phyloP scores from a whole-genome alignment of 176 grass and related monocot genomes.

The Bromus sterilis region DNA sequence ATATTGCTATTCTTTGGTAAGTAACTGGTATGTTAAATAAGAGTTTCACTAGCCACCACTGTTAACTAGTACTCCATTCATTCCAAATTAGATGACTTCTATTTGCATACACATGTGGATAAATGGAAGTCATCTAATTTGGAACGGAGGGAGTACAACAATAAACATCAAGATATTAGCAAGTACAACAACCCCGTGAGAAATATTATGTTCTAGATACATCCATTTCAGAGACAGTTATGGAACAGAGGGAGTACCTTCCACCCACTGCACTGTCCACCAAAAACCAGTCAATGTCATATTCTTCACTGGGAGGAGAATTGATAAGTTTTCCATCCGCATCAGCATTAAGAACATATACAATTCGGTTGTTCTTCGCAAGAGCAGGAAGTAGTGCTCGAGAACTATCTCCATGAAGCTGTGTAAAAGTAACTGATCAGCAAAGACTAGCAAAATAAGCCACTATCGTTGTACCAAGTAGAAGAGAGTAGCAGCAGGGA shows the following conservation, averaged over 20 bases:
- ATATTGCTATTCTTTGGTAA: not conserved
- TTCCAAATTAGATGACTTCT: no score
- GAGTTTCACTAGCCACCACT: no score
- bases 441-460: not conserved
- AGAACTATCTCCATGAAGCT: conserved; percentile 79
- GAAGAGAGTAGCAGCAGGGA: not conserved
- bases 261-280: conserved; percentile 79
- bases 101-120: no score
- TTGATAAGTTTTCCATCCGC: conserved; percentile 59
- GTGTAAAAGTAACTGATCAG: conserved; percentile 1
- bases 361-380: conserved; percentile 38
- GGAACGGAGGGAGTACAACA: no score
- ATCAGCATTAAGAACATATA: conserved; percentile 79
- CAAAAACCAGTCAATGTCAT: conserved; percentile 61
- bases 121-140: no score
- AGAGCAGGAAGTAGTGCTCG: conserved; percentile 51
- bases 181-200: not conserved
- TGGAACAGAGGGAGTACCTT: no score
- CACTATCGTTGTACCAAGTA: not conserved
- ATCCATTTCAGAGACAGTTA: no score
- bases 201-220: not conserved
- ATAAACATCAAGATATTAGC: not conserved
- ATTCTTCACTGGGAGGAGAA: conserved; percentile 45
- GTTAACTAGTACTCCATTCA: not conserved
- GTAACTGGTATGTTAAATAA: not conserved